phyloP scores from a whole-genome alignment of 2,329 filamentous ascomycete species.

The Fusarium sp. region DNA sequence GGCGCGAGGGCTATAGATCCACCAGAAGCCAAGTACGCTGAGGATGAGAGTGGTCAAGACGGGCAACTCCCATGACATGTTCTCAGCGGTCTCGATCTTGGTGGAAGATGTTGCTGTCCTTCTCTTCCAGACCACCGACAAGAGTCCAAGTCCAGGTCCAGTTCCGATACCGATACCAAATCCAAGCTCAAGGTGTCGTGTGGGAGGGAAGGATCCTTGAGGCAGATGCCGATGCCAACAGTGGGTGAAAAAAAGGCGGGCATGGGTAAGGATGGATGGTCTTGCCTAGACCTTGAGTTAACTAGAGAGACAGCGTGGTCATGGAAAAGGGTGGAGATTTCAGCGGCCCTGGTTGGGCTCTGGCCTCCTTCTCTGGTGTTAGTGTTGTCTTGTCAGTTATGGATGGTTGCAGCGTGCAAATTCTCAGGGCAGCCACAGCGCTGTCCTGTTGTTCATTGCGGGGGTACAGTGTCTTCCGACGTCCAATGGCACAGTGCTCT shows the following conservation, averaged over 20 bases:
- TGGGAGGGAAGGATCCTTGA: slow-evolving; percentile 37
- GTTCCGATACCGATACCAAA: slow-evolving; percentile 7
- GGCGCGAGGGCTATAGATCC: slow-evolving; percentile 47
- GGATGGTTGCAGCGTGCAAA: slow-evolving; percentile 14
- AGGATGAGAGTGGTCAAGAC: slow-evolving; percentile 52
- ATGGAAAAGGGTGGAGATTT: slow-evolving; percentile 11
- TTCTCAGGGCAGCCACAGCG: slow-evolving; percentile 20
- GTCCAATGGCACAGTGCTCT: background rate
- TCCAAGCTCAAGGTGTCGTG: slow-evolving; percentile 29
- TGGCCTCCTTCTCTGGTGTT: background rate
- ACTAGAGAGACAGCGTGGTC: slow-evolving; percentile 22
- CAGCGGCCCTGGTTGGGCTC: background rate
- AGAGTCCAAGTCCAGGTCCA: slow-evolving; percentile 17
- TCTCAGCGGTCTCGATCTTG: slow-evolving; percentile 47
- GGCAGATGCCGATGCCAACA: slow-evolving; percentile 39
- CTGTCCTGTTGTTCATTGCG: background rate
- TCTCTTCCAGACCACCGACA: slow-evolving; percentile 34
- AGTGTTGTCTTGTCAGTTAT: background rate
- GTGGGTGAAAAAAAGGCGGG: slow-evolving; percentile 40
- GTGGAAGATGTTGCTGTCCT: slow-evolving; percentile 23
- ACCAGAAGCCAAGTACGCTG: slow-evolving; percentile 50
- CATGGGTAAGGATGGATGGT: slow-evolving; percentile 27
- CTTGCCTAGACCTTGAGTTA: slow-evolving; percentile 15
- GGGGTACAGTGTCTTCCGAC: background rate
- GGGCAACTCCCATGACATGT: slow-evolving; percentile 55